A percentile compares a stretch with the other conserved stretches of the same genome.
Evolutionary conservation across 768 basidiomycete genomes (phyloP).

Genomic region (Termitomyces sp.): DNA sequence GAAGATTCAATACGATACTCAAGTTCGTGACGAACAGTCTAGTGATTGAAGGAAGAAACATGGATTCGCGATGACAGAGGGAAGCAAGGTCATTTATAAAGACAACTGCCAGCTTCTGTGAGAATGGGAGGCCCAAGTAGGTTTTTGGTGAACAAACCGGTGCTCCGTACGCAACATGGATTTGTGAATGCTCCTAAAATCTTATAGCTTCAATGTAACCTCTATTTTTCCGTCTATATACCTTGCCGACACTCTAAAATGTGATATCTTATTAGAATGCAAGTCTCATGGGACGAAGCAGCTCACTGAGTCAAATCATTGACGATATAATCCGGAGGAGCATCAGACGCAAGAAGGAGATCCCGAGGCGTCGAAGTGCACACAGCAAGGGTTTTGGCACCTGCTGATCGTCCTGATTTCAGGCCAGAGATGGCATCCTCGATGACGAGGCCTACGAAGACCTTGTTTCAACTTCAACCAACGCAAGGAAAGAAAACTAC

Average conservation of each 20-base stretch:
- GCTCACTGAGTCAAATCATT: conserved; percentile 58
- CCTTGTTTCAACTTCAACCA: background rate
- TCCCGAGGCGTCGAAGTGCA: conserved; percentile 73
- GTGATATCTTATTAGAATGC: background rate
- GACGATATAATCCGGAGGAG: conserved; percentile 63
- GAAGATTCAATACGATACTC: background rate
- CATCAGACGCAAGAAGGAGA: conserved; percentile 43
- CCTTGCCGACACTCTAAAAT: conserved; percentile 37
- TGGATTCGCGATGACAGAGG: too few species aligned
- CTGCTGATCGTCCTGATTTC: conserved; percentile 68
- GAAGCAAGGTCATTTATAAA: background rate
- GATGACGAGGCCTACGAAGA: conserved; percentile 65
- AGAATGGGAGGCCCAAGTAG: too few species aligned
- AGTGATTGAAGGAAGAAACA: too few species aligned
- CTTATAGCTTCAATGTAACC: conserved; percentile 35
- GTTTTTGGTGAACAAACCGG: background rate
- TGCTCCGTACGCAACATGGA: background rate
- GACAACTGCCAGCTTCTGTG: background rate
- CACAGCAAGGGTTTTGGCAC: conserved; percentile 73
- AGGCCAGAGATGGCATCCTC: conserved; percentile 90
- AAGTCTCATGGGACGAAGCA: conserved; percentile 13
- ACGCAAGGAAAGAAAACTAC: conserved; percentile 13
- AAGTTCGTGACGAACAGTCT: background rate
- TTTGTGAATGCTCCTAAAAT: background rate
- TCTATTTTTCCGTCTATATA: conserved; percentile 42